Base-by-base conservation (phyloP, 495 filamentous ascomycete species). In the Venustampulla echinocandica region DNA sequence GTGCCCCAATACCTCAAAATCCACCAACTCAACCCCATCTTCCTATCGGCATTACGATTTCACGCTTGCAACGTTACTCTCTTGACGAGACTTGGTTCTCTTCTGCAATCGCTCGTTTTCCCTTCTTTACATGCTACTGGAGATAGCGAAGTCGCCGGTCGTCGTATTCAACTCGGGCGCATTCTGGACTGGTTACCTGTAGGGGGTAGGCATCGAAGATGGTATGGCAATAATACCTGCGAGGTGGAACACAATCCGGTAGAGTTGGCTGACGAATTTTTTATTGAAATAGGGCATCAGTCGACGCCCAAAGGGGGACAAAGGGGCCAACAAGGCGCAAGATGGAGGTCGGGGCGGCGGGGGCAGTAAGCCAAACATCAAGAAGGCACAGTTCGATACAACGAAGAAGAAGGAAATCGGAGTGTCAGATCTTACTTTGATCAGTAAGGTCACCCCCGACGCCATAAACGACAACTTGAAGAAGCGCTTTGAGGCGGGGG, bases 361-460 rank as follows among this genome's bases (percentile, higher is more conserved):
- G 11, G 63, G 68, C 49, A 68, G 73, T 36, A 69, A 73, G 54
- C 79, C 76, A 32, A 85, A 84, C 66, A 84, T 93, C 53, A 90
- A 88, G 68, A 97, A 96, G 70, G 93, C 93, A 39, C 82, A 82
- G 18, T 99, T 90, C 65, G 93, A 99, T 66, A 88, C 77, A 18
- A 85, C 80, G 43, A 96, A 95, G 77, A 97, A 96, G 80, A 97
- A 95, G 78, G 89, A 97, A 66, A 90, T 97, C 52, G 93, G 93
- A 45, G 90, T 99, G 21, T 95, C 93, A 15, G 93, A 99, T 74
- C 75, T 99, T 55, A 99, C 93, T 4, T 73, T 99, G 50, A 84
- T 99, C 56, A 94, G 87, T 69, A 96, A 97, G 69, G 92, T 99
- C 50, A 92, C 89, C 49, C 95, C 97, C 61, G 93, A 99, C 64